phyloP scores from a whole-genome alignment of 805 yeast species.

The Saccharomycopsis lassenensis region DNA sequence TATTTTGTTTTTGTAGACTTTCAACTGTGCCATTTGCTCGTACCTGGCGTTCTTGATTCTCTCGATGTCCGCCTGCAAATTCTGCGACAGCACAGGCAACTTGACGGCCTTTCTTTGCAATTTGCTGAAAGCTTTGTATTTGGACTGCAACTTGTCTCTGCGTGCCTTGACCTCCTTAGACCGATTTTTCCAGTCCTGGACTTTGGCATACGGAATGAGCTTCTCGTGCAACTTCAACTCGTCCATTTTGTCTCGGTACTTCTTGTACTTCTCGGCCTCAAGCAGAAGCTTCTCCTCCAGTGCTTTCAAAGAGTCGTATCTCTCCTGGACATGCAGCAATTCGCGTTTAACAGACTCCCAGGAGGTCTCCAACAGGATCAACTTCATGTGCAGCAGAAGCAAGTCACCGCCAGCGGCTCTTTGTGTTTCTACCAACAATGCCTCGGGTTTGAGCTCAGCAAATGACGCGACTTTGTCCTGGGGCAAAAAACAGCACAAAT shows the following conservation, averaged over 20 bases:
- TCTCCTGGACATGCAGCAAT: no score
- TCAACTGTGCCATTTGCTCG: not conserved
- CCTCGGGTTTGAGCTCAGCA: slow-evolving; percentile 70
- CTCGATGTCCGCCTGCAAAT: not conserved
- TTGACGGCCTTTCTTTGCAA: not conserved
- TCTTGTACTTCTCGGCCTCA: slow-evolving; percentile 38
- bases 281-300: slow-evolving; percentile 31
- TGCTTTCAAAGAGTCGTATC: slow-evolving; percentile 24
- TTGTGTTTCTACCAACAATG: slow-evolving; percentile 65
- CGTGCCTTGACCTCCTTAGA: slow-evolving; percentile 21
- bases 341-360: slow-evolving; percentile 30
- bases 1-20: slow-evolving; percentile 4
- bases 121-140: slow-evolving; percentile 19
- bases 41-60: slow-evolving; percentile 1
- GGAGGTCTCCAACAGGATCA: slow-evolving; percentile 41
- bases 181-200: slow-evolving; percentile 27
- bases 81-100: not conserved
- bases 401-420: slow-evolving; percentile 64
- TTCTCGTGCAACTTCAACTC: slow-evolving; percentile 39
- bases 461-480: slow-evolving; percentile 93
- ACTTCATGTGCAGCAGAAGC: slow-evolving; percentile 41
- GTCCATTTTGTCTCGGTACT: slow-evolving; percentile 34
- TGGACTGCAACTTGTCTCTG: slow-evolving; percentile 21
- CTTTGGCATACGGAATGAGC: slow-evolving; percentile 37
- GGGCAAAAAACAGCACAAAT: slow-evolving; percentile 87